A percentile compares a stretch with the other conserved stretches of the same genome.
phyloP scores from a whole-genome alignment of 768 basidiomycete species.

The Rhodotorula graminis region DNA sequence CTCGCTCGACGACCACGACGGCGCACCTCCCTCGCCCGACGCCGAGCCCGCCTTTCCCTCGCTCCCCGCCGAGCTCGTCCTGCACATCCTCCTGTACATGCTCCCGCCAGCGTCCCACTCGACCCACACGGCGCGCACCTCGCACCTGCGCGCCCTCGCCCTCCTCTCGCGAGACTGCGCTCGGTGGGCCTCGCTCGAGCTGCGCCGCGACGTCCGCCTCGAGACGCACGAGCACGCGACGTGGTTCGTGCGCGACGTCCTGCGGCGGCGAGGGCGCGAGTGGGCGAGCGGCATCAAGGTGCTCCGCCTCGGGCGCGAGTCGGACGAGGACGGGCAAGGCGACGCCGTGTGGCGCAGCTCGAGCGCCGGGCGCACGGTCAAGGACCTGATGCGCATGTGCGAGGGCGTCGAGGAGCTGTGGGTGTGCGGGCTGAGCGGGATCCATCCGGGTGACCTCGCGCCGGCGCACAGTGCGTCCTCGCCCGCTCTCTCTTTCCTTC shows the following conservation, averaged over 20 bases:
- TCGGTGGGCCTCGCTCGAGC: constrained; percentile 10
- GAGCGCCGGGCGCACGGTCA: neutral
- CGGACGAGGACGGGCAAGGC: neutral
- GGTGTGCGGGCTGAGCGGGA: constrained; percentile 8
- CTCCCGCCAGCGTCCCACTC: constrained; percentile 6
- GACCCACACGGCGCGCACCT: neutral
- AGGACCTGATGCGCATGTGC: neutral
- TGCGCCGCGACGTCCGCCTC: constrained; percentile 2
- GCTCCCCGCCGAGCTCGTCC: constrained; percentile 18
- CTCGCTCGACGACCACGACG: too few relatives aligned
- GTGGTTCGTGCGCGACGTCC: neutral
- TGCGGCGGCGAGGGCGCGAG: neutral
- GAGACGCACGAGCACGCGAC: neutral
- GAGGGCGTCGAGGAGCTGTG: constrained; percentile 17
- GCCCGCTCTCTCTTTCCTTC: too few relatives aligned
- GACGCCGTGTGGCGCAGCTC: constrained; percentile 5
- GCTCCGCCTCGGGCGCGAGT: neutral
- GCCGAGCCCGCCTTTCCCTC: neutral
- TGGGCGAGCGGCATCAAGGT: neutral
- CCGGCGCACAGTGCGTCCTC: neutral
- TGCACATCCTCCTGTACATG: constrained; percentile 14
- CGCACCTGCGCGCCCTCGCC: neutral
- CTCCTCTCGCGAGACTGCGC: constrained; percentile 6
- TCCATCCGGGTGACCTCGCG: neutral
- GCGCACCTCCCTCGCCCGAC: too few relatives aligned